Conservation (phyloP, 2,329 filamentous ascomycete genomes). For the Ophiognomonia clavigignenti-juglandacearum region DNA sequence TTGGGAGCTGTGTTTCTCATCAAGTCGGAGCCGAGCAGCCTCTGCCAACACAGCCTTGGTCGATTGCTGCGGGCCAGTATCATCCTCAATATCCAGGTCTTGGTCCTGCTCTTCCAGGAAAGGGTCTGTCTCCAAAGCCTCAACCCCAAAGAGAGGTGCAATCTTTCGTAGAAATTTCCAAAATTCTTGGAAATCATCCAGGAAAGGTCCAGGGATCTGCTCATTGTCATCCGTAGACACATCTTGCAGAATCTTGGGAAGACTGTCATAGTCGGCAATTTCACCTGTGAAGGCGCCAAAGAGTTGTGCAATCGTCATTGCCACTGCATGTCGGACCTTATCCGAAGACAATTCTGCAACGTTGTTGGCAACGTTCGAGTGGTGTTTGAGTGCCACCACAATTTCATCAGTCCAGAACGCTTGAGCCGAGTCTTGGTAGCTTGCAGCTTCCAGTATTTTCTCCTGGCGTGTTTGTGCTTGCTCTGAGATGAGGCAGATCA, state of each 20-base stretch:
- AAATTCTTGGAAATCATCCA: conserved; percentile 3
- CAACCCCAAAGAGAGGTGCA: conserved; percentile 1
- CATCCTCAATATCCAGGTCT: conserved; percentile 22
- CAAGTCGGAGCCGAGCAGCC: conserved; percentile 48
- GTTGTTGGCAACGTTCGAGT: background rate
- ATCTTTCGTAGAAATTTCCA: conserved; percentile 6
- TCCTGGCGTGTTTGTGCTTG: conserved; percentile 3
- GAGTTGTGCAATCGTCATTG: conserved; percentile 1
- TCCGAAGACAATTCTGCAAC: background rate
- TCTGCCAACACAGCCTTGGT: conserved; percentile 44
- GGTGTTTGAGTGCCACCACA: background rate
- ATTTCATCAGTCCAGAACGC: conserved; percentile 6
- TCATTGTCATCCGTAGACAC: too few relatives aligned
- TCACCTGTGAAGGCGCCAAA: conserved; percentile 6
- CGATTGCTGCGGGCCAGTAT: conserved; percentile 38
- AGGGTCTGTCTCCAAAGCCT: background rate
- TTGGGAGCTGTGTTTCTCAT: conserved; percentile 49
- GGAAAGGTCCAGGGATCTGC: too few relatives aligned
- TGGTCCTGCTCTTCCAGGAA: background rate
- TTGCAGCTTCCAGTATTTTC: conserved; percentile 1
- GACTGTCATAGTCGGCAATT: too few relatives aligned
- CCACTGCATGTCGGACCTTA: background rate
- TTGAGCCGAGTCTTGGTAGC: background rate
- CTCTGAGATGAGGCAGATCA: conserved; percentile 14
- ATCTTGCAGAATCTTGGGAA: too few relatives aligned